These are phyloP conservation scores for Chlorencoelia australis DNA, from an alignment of 2,329 filamentous ascomycete genomes.

Conservation along the genomic window DNA sequence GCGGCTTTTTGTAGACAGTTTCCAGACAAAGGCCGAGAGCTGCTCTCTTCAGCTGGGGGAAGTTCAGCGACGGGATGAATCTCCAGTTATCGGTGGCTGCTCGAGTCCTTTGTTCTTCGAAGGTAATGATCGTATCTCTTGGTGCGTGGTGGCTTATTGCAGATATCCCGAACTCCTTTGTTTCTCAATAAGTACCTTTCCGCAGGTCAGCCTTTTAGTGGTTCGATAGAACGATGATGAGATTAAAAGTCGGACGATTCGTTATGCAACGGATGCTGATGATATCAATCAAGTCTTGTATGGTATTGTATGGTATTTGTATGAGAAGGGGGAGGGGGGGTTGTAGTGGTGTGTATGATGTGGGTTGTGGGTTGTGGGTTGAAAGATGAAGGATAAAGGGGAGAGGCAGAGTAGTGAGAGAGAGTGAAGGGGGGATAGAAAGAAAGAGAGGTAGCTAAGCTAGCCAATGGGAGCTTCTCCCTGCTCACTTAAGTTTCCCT, in stretches of 20 bases:
- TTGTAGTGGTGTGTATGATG: no score
- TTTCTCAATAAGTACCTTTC: no score
- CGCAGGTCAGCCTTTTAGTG: no score
- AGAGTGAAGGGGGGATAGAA: background rate
- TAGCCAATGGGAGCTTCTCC: background rate
- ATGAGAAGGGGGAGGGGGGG: no score
- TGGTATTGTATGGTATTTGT: background rate
- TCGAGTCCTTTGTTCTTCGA: no score
- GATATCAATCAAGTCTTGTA: background rate
- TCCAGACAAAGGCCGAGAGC: background rate
- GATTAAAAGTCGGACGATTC: background rate
- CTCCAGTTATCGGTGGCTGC: background rate
- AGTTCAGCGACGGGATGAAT: constrained; percentile 13
- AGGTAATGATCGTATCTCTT: no score
- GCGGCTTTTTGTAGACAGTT: no score
- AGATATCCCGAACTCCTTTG: no score
- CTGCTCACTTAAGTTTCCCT: no score
- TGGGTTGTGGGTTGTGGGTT: no score
- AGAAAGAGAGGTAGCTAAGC: background rate
- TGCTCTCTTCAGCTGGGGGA: background rate
- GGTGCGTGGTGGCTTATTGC: no score
- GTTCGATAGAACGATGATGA: no score
- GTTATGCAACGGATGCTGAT: background rate
- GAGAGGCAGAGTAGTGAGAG: background rate
- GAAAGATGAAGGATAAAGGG: background rate